Evolutionary conservation across 345 rosid genomes (phyloP).

Genomic region (Euphorbia tirucalli): DNA sequence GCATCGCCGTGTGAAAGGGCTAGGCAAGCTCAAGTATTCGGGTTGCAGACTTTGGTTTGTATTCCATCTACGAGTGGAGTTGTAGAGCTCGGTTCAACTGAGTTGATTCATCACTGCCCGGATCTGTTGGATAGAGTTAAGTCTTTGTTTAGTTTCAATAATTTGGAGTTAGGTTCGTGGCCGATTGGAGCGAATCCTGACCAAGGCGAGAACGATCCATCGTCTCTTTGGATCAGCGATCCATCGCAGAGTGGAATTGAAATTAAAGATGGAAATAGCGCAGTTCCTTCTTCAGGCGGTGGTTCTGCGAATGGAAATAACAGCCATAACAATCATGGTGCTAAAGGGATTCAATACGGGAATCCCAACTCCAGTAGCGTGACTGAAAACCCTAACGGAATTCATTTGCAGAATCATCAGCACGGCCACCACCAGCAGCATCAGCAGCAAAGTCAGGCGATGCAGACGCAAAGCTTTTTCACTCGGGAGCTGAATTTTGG

Average conservation of each 20-base stretch:
- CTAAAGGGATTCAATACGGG: conserved; percentile 44
- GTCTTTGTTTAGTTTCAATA: conserved; percentile 57
- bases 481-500: conserved; percentile 70
- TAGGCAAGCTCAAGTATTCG: conserved; percentile 66
- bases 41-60: conserved; percentile 77
- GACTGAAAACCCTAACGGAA: conserved; percentile 37
- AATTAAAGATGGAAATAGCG: conserved; percentile 35
- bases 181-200: conserved; percentile 42
- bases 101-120: conserved; percentile 58
- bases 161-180: conserved; percentile 56
- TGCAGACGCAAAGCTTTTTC: conserved; percentile 41
- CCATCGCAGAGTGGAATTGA: conserved; percentile 44
- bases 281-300: conserved; percentile 4
- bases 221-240: conserved; percentile 68
- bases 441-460: background rate
- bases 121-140: conserved; percentile 76
- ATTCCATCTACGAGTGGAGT: conserved; percentile 79
- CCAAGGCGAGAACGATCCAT: conserved; percentile 84
- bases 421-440: conserved; percentile 32
- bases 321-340: conserved; percentile 19
- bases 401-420: conserved; percentile 29
- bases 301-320: background rate
- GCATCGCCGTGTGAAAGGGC: conserved; percentile 68
- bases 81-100: conserved; percentile 84
- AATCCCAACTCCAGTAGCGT: conserved; percentile 50